Evolutionary conservation across 331 rosid species (phyloP), one percentile per base, ranked within the genome.

Genomic region (Quercus lobata): DNA sequence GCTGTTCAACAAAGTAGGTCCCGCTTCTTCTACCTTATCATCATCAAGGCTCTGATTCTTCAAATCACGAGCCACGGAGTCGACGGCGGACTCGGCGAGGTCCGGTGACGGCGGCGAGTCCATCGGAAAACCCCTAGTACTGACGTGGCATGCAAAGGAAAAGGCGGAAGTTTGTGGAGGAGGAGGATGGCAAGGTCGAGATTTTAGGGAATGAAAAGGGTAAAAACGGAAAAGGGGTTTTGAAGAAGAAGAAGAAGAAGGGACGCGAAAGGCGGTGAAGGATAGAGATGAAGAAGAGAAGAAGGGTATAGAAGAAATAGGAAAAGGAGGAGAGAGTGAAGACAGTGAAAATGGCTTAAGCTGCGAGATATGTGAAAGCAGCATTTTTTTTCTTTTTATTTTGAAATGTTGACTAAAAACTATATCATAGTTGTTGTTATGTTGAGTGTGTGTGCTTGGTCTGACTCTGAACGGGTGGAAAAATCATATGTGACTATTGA

Each of bases 41-140:
- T 62, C 77, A 57, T 14, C 74, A 57, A 94, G 86, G 85, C 73
- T 90, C 78, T 90, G 97, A 60, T 90, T 90, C 83, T 86, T 85
- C 76, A 95, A 81, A 85, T 86, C 89, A 8, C 79, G 70, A 9
- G 97, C 83, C 15, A 95, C 88, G 52, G 98, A 88, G 58, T 93
- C 92, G 76, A 92, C 83, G 52, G 97, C 84, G 52, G 97, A 89
- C 52, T 57, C 73, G 2, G 91, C 25, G n/a, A 77, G 82, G 62
- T 83, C 87, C 32, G 76, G 88, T 5, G 83, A 56, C 21, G 91
- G 78, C 8, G 91, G 78, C 11, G 91, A 82, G 84, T 89, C 94
- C 98, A 91, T 95, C 65, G 94, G 71, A 22, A 34, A 49, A 24
- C 68, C 25, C 34, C 77, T 46, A 78, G 82, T 15, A 75, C 76